A percentile compares a stretch with the other conserved stretches of the same genome.
Evolutionary conservation across 2,329 filamentous ascomycete species (phyloP).

Genomic region (Stagonosporopsis vannaccii): DNA sequence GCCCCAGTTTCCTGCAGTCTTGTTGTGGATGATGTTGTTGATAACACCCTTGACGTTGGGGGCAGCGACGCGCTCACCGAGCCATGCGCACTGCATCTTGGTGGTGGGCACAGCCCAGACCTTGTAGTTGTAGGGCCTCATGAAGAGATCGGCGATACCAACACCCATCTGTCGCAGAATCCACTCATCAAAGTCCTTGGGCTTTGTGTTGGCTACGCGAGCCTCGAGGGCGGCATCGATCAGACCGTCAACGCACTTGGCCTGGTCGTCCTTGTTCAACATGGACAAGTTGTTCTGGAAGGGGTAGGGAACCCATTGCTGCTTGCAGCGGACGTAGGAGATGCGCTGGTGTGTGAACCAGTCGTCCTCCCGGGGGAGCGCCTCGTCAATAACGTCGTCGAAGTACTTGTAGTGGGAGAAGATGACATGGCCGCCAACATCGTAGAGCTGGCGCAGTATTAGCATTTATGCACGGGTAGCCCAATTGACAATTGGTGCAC

Average conservation of each 20-base stretch:
- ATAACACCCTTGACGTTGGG: conserved; percentile 94
- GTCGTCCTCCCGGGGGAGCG: conserved; percentile 89
- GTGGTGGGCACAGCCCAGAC: conserved; percentile 98
- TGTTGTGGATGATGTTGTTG: conserved; percentile 93
- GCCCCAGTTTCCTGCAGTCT: conserved; percentile 96
- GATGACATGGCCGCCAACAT: conserved; percentile 97
- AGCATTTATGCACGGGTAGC: conserved; percentile 18
- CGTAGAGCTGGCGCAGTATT: conserved; percentile 74
- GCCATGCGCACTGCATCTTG: conserved; percentile 99
- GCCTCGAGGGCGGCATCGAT: conserved; percentile 91
- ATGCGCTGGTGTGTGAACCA: conserved; percentile 99
- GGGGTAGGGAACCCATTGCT: conserved; percentile 95
- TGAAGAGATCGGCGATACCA: conserved; percentile 93
- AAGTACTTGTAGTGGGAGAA: conserved; percentile 99
- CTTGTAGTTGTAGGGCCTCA: conserved; percentile 99
- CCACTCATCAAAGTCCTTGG: conserved; percentile 98
- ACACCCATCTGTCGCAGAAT: conserved; percentile 90
- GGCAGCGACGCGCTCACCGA: conserved; percentile 96
- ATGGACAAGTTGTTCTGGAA: conserved; percentile 99
- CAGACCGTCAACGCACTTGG: conserved; percentile 91
- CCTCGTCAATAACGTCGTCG: conserved; percentile 97
- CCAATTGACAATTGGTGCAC: conserved; percentile 53
- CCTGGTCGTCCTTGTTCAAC: conserved; percentile 96
- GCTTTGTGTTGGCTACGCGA: conserved; percentile 88
- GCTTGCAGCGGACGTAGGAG: conserved; percentile 98